Evolutionary conservation across 2,329 filamentous ascomycete species (phyloP), one percentile per base, ranked within the genome.

Genomic region (Tolypocladium amazonense): DNA sequence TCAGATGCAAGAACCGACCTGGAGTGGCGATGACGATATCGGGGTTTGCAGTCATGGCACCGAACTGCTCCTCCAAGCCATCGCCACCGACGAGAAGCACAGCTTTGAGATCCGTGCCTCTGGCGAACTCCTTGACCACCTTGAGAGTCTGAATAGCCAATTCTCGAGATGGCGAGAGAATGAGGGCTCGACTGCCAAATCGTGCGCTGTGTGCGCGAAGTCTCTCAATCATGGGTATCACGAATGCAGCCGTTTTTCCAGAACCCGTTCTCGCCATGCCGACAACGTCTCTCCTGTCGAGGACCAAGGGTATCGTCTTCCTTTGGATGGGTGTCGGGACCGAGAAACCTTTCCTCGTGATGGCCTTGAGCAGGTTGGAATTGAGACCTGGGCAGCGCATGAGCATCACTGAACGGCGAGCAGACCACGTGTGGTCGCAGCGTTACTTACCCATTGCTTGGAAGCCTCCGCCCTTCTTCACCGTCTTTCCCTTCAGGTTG

Each of bases 241-340:
- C 92, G 73, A 99, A 99, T 27, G 94, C 94, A 1, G 92, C 94
- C 1, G 95, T 99, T 79, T 99, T 99, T 77, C 94, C 94, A 25
- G 92, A 97, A 71, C 94, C 94, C n/a, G 95, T 99, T 65, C 95
- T 83, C 9, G 94, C 94, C 94, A 99, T 99, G 65, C 92, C 95
- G 30, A 99, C 93, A n/a, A 97, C 90, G 81, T 99, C 94, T 75
- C 92, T 90, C 58, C 88, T 85, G 62, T 95, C 89, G 66, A 97
- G 80, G 59, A 99, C 86, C 59, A 97, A 79, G 4, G 94, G 95
- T 56, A 99, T 96, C 2, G 94, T 90, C 75, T 97, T 97, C 66
- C 94, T 86, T 77, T 99, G 94, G 73, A 99, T 99, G 0, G 94
- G 94, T 0, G 94, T 99, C 4, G 95, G 95, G 3, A 97, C 90